Base-by-base conservation (phyloP, 331 rosid genomes). In the Quercus tomentella region DNA sequence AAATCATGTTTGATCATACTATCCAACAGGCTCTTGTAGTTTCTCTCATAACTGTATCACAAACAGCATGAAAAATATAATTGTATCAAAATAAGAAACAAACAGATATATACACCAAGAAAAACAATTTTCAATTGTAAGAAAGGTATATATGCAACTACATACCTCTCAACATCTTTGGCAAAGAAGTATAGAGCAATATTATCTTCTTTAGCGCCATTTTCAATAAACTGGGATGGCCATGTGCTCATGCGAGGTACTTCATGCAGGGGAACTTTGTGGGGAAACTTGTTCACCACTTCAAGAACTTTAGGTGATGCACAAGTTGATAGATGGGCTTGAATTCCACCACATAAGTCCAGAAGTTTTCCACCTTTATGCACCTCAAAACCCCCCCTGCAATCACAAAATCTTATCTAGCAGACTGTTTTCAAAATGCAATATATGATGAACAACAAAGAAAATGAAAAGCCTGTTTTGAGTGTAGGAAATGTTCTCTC, bases 121-220 rank as follows among this genome's bases (percentile, higher is more conserved):
- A 76, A 52, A 18, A 51, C 62, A 49, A 49, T 21, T 63, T 18
- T 23, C 31, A 77, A 77, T 54, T 22, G 31, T 78, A 80, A 54
- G 2, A 62, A 49, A 56, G 43, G 17, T 79, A 67, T 62, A 84
- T 65, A 58, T 66, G 61, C 30, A 49, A 73, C 77, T 74, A 23
- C 65, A 56, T 57, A 88, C 98, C 97, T 92, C 82, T 91, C 91
- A 74, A 89, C 71, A 87, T 95, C 99, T 80, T 82, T 88, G 61
- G 99, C 97, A 84, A 95, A 95, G 84, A 95, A 92, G 90, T 90
- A 93, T 69, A 95, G 97, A 45, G 97, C 99, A 76, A 95, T 90
- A 78, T 93, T 92, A 79, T 95, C 91, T 80, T 95, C 97, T 75
- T 86, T 90, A 77, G 89, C 91, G 62, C 99, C 97, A 69, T 56